Base-by-base conservation (phyloP, 2,329 filamentous ascomycete species). In the Colletotrichum tropicicola region DNA sequence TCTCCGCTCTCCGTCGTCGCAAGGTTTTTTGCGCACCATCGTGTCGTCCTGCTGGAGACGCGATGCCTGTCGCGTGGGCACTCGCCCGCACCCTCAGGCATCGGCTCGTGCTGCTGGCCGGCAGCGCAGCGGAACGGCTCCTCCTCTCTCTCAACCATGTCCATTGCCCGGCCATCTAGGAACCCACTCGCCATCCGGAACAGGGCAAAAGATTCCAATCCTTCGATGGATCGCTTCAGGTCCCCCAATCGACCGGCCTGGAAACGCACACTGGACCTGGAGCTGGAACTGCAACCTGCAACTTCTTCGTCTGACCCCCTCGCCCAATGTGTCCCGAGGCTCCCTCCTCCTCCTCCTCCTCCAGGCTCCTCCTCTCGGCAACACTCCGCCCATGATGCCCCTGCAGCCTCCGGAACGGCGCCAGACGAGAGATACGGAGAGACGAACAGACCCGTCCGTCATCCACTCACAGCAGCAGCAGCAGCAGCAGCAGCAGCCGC, bases 241-340 rank as follows among this genome's bases (percentile, higher is more conserved):
- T 39, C 23, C 25, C 19, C 21, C 19, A 44, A 51, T 51, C 35
- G 62, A 51, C 44, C 39, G 37, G 51, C 44, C 58, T 56, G 62
- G 62, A 65, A 65, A 52, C 53, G 23, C 12, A n/a, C n/a, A n/a
- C n/a, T n/a, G n/a, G n/a, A n/a, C n/a, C n/a, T n/a, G 51, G 45
- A 53, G 17, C 55, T 52, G 59, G 23, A 64, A 12, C 48, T 55
- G 48, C 32, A 51, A 43, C 43, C 49, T 55, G 49, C 57, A 54
- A 62, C 51, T 60, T 62, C 61, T 55, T 55, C 57, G 62, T 61
- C 57, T 56, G 62, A 62, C 62, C 49, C 48, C 54, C 59, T 63
- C 51, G 45, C 37, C 57, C 44, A 65, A 37, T 49, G 39, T 57
- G 62, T 62, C 58, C 62, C 62, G 44, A 56, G 62, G 57, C 57